Base-by-base conservation (phyloP, 164 flowering plant genomes). In the grape (Vitis vinifera) region DNA sequence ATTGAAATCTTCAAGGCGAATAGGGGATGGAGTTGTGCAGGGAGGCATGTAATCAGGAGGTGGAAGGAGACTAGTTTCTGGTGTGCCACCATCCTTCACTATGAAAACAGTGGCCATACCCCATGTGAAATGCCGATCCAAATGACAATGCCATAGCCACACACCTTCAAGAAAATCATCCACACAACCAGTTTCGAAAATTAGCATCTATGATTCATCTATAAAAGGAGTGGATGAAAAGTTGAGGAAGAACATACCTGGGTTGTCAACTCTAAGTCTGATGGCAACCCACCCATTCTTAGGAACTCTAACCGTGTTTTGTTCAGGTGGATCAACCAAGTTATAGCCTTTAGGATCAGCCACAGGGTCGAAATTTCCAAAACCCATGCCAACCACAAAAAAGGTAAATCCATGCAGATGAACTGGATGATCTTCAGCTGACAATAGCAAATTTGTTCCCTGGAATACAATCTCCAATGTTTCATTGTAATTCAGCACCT, bases 381-480 rank as follows among this genome's bases (percentile, higher is more conserved):
- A 57, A 23, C 75, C 78, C 17, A 13, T 16, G 6, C 72, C 75
- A 16, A 71, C 62, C 55, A 67, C 47, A 30, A 51, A 68, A 64
- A 73, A 71, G 65, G 67, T 66, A 17, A 10, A 59, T 11, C 75
- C 75, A 55, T 74, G 77, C n/a, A 73, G 65, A 68, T 73, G 75
- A 31, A 74, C 68, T 1, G 81, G 73, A 44, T 75, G 27, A 23
- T 23, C 27, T 23, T 23, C 27, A 23, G 0, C 27, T 23, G 27
- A 23, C 2, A 0, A 0, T 23, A 23, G 27, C 27, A 23, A 11
- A 15, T 62, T 70, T 6, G 72, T 61, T 4, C 72, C 72, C 14
- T 70, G 72, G 47, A 16, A 55, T 1, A 70, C 51, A 3, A 70
- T 61, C 55, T 70, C 59, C 10, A 70, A 66, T 2, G 66, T 30